A percentile compares a stretch with the other conserved stretches of the same genome.
phyloP scores from a whole-genome alignment of 768 basidiomycete genomes.

The Suillus brevipes region DNA sequence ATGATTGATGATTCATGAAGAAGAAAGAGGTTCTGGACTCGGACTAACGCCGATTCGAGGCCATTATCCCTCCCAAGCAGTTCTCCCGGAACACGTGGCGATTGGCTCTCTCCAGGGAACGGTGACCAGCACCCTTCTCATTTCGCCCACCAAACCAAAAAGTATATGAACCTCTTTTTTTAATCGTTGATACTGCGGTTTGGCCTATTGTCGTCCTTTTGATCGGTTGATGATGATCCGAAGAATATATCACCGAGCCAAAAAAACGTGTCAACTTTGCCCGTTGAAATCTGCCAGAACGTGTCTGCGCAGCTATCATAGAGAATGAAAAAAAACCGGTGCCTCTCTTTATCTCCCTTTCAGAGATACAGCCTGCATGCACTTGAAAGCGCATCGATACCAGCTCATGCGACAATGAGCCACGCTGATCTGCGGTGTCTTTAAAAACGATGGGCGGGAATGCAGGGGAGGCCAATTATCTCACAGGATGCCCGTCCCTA shows the following conservation, averaged over 20 bases:
- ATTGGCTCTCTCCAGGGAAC: neutral
- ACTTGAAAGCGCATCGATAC: neutral
- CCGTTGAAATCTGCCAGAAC: neutral
- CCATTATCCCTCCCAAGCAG: neutral
- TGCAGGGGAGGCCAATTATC: neutral
- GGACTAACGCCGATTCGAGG: constrained; percentile 1
- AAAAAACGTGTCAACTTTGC: neutral
- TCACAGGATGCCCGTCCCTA: neutral
- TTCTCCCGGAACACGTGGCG: neutral
- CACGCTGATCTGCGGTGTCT: neutral
- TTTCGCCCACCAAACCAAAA: no score
- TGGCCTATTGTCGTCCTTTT: neutral
- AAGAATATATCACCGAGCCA: neutral
- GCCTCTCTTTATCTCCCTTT: neutral
- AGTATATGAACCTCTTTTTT: neutral
- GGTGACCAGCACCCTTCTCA: neutral
- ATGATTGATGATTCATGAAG: neutral
- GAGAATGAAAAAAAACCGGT: neutral
- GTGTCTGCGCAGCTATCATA: neutral
- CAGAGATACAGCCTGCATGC: neutral
- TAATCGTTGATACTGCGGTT: neutral
- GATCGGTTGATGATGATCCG: neutral
- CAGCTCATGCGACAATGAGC: neutral
- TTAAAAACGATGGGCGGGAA: neutral
- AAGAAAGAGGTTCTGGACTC: neutral